These are phyloP conservation scores for Ophidiomyces ophidiicola DNA, from an alignment of 2,329 filamentous ascomycete genomes.

Conservation along the genomic window DNA sequence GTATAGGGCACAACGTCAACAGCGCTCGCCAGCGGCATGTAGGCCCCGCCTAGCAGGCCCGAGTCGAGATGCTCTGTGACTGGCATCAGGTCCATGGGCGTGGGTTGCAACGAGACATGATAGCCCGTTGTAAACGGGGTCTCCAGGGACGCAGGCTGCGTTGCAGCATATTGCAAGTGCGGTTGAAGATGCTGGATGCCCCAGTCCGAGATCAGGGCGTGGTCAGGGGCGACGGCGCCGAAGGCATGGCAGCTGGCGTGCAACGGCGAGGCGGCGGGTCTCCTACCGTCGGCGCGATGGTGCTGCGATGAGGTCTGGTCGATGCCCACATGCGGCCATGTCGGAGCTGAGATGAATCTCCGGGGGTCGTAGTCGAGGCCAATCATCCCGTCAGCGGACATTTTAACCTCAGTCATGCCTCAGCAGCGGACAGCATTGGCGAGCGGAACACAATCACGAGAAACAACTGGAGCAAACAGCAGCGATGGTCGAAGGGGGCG, in stretches of 20 bases:
- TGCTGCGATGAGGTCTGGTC: constrained; percentile 9
- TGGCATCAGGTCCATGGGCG: constrained; percentile 43
- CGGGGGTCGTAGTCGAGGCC: constrained; percentile 39
- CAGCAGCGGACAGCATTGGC: constrained; percentile 17
- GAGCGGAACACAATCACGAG: constrained; percentile 3
- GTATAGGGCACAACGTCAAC: constrained; percentile 57
- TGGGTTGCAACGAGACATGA: constrained; percentile 33
- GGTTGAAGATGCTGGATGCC: constrained; percentile 33
- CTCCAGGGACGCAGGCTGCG: constrained; percentile 42
- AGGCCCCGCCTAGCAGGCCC: constrained; percentile 51
- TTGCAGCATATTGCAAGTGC: constrained; percentile 27
- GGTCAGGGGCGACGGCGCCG: constrained; percentile 32
- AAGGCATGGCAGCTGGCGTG: constrained; percentile 34
- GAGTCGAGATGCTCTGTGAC: constrained; percentile 52
- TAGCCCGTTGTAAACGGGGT: constrained; percentile 49
- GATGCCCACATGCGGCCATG: constrained; percentile 10
- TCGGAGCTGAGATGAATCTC: constrained; percentile 24
- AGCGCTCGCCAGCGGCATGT: constrained; percentile 41
- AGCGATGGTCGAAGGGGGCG: too few species aligned
- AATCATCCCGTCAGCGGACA: constrained; percentile 35
- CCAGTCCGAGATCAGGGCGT: constrained; percentile 36
- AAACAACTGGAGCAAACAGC: background rate
- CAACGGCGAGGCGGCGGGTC: constrained; percentile 34
- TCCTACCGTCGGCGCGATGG: constrained; percentile 24
- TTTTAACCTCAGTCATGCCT: constrained; percentile 35